phyloP scores from a whole-genome alignment of 192 early-diverging fungal genomes.

The Dissophora globulifera region DNA sequence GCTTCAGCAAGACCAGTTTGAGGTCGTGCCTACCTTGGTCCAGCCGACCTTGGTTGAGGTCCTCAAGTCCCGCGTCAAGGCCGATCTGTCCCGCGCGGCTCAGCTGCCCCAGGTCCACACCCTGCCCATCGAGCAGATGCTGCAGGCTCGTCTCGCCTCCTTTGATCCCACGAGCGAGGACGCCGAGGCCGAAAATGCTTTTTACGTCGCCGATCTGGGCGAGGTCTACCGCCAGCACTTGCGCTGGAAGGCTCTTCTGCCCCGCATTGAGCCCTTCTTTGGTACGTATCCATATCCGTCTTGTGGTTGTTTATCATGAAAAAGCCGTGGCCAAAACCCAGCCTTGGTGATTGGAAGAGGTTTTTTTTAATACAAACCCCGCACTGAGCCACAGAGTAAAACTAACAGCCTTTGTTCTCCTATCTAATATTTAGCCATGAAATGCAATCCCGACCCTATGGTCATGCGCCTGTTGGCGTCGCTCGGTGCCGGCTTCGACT shows the following conservation, averaged over 20 bases:
- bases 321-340: too few species aligned
- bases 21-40: slow-evolving; percentile 53
- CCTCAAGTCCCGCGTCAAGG: slow-evolving; percentile 52
- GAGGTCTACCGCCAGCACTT: slow-evolving; percentile 87
- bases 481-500: slow-evolving; percentile 95
- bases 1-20: slow-evolving; percentile 51
- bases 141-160: slow-evolving; percentile 41
- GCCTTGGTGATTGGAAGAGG: too few species aligned
- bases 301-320: too few species aligned
- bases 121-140: slow-evolving; percentile 49
- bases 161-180: slow-evolving; percentile 51
- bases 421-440: slow-evolving; percentile 75
- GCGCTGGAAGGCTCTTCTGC: slow-evolving; percentile 84
- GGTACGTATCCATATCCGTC: slow-evolving; percentile 54
- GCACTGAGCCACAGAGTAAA: too few species aligned
- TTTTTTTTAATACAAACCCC: too few species aligned
- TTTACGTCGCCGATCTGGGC: slow-evolving; percentile 95
- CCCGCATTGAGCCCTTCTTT: slow-evolving; percentile 95
- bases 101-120: slow-evolving; percentile 48
- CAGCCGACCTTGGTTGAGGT: slow-evolving; percentile 54
- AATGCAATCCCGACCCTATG: slow-evolving; percentile 94
- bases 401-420: neutral
- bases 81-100: slow-evolving; percentile 34
- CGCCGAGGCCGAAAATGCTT: slow-evolving; percentile 83
- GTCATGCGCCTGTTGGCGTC: slow-evolving; percentile 84